Evolutionary conservation across 208 protist species (phyloP).

Genomic region (Trypanosoma platydactyli): DNA sequence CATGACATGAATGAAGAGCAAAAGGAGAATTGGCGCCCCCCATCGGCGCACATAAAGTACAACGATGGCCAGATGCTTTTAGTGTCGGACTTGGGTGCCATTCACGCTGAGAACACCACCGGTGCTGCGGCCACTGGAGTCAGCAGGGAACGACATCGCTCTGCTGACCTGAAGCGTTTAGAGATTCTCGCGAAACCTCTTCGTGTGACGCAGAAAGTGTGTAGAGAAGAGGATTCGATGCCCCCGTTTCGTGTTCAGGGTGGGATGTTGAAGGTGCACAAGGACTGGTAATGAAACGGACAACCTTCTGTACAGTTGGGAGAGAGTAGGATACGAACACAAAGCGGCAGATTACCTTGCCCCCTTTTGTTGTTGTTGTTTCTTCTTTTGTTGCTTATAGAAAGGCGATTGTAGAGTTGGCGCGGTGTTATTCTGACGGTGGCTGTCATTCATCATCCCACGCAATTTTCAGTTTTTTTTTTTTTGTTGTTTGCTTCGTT

Average conservation of each 20-base stretch:
- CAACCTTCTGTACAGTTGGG: too few species aligned
- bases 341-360: too few species aligned
- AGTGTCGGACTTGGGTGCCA: conserved; percentile 38
- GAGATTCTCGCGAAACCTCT: conserved; percentile 47
- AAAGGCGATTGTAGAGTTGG: too few species aligned
- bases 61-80: conserved; percentile 55
- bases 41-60: conserved; percentile 46
- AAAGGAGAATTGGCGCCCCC: conserved; percentile 57
- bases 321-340: too few species aligned
- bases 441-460: not conserved
- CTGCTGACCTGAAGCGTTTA: conserved; percentile 37
- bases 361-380: too few species aligned
- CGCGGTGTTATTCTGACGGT: too few species aligned
- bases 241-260: conserved; percentile 64
- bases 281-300: conserved; percentile 8
- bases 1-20: conserved; percentile 20
- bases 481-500: not conserved
- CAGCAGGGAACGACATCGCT: not conserved
- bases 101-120: conserved; percentile 1
- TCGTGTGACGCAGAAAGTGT: conserved; percentile 39
- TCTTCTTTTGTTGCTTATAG: too few species aligned
- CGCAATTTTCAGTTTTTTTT: not conserved
- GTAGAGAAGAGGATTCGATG: conserved; percentile 31
- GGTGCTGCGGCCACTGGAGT: not conserved
- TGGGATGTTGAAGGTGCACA: conserved; percentile 14